Base-by-base conservation (phyloP, 805 yeast species). In the Priceomyces haplophilus region DNA sequence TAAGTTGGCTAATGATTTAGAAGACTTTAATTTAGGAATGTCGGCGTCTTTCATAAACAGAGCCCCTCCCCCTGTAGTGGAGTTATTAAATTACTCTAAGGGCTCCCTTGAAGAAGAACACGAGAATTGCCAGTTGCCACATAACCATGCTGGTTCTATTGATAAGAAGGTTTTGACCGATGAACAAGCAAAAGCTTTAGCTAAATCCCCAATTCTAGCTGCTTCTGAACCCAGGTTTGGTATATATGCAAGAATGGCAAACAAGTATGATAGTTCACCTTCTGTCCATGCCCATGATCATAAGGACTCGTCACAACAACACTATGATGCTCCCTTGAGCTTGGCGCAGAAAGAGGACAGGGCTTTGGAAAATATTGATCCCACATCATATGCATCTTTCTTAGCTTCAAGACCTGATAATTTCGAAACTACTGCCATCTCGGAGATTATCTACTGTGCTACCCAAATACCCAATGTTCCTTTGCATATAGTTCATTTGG, bases 401-500 rank as follows among this genome's bases (percentile, higher is more conserved):
- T 67, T 88, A 45, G 83, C 87, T 0, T 86, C 96, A 15, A 72
- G 98, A 50, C 98, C 98, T 0, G 97, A 90, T 61, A 68, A 78
- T 34, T 87, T 87, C 55, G 98, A 90, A 61, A 80, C 86, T 29
- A 83, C 85, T 29, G 97, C 97, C 3, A 85, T 90, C 49, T 73
- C 79, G 6, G 80, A 80, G 43, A 78, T 90, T 50, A 79, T 89
- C 44, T 62, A 73, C 37, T 79, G 88, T 46, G 77, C 90, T 21
- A 65, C 73, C 24, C 60, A 62, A 35, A 65, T 73, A 31, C 88
- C 90, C 20, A 61, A 69, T 4, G 82, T 81, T 1, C 85, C 85
- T 8, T 68, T 89, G 35, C 98, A 90, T 63, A 85, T 90, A 44
- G 98, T 90, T 13, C 98, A 90, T 62, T 69, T 90, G 50, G 95